Base-by-base conservation (phyloP, 2,329 filamentous ascomycete species). In the Didymella pomorum region DNA sequence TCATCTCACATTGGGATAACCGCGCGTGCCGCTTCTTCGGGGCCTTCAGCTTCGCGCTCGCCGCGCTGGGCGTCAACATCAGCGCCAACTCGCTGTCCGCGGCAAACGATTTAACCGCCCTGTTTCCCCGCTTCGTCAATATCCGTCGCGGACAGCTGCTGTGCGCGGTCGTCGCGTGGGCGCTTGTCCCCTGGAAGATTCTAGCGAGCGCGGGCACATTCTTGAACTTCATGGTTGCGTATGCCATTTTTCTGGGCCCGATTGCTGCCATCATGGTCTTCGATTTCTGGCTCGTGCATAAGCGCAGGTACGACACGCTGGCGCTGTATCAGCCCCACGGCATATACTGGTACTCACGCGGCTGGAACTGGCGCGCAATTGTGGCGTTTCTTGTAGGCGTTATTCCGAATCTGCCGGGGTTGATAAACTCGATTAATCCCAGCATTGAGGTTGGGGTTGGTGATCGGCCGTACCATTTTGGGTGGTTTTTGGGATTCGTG, bases 401-500 rank as follows among this genome's bases (percentile, higher is more conserved):
- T 0, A 81, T 76, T 1, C 86, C 86, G 0, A 83, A 82, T 43
- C 66, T 89, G 1, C 86, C 86, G 0, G 86, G 85, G 0, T 78
- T 89, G 57, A 79, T 81, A 16, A 70, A 77, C 29, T 73, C 71
- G 0, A 78, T 82, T 52, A 81, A 80, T 50, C 60, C 74, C 0
- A 68, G 54, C 14, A 76, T 81, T 18, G 63, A 74, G 2, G 75
- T 79, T 0, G 81, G 81, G 0, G 75, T 76, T 0, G 87, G 87
- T 0, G 76, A 80, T 0, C 72, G 78, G 41, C 82, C 88, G 4
- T 90, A 89, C 68, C 81, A 83, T 25, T 87, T 89, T 68, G 86
- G 87, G n/a, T 90, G 87, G 84, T 69, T 89, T 18, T 80, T 88
- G 47, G 87, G 87, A 0, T 89, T 89, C 62, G 76, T 82, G 10